A percentile compares a stretch with the other conserved stretches of the same genome.
phyloP scores from a whole-genome alignment of 2,329 filamentous ascomycete genomes.

The Nothopassalora personata region DNA sequence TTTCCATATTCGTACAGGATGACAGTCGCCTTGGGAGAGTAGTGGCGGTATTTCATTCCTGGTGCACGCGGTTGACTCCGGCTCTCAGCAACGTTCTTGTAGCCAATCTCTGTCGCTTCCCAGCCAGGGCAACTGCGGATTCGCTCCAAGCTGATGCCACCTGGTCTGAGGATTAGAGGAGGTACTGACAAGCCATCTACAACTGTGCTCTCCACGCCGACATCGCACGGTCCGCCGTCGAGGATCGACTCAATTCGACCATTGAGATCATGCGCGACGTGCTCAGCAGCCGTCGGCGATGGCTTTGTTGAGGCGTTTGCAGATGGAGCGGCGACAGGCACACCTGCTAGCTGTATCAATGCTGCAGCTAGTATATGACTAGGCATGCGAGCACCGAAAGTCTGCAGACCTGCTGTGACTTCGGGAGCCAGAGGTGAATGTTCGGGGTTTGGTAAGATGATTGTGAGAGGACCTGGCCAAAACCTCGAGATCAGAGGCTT shows the following conservation, averaged over 20 bases:
- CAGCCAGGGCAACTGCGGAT: conserved; percentile 70
- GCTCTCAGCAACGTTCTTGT: conserved; percentile 66
- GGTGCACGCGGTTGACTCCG: conserved; percentile 72
- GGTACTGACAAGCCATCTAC: conserved; percentile 82
- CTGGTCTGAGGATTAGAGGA: conserved; percentile 77
- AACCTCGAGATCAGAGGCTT: conserved; percentile 70
- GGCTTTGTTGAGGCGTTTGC: conserved; percentile 93
- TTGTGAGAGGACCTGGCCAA: conserved; percentile 92
- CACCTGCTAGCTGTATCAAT: conserved; percentile 72
- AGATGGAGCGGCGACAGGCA: conserved; percentile 83
- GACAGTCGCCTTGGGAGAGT: conserved; percentile 83
- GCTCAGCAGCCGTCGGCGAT: conserved; percentile 82
- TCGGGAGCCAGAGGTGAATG: conserved; percentile 73
- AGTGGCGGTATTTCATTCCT: conserved; percentile 99
- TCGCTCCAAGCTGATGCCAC: conserved; percentile 78
- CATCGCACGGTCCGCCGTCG: conserved; percentile 77
- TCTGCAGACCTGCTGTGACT: conserved; percentile 77
- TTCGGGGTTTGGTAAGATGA: conserved; percentile 73
- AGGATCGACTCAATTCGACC: conserved; percentile 81
- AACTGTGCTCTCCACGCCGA: conserved; percentile 95
- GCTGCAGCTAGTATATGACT: conserved; percentile 76
- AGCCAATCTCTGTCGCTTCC: conserved; percentile 71
- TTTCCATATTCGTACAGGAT: conserved; percentile 57
- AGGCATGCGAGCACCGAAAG: conserved; percentile 89
- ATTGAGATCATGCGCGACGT: conserved; percentile 78